Base-by-base conservation (phyloP, 306 rosid species). In the Clitoria ternatea region DNA sequence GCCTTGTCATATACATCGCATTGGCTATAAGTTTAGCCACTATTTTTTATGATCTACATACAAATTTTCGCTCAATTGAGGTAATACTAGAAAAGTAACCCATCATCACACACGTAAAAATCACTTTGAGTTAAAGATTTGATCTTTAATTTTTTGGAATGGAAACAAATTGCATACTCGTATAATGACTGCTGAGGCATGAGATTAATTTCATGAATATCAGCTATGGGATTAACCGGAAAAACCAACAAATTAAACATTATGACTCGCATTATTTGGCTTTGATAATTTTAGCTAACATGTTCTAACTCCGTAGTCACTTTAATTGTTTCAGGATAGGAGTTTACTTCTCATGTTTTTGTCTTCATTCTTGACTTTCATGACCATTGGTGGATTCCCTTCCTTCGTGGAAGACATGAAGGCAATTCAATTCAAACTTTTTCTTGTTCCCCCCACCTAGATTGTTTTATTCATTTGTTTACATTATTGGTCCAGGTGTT, bases 371-470 rank as follows among this genome's bases (percentile, higher is more conserved):
- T 29, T 91, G 1, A 91, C 92, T 50, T 91, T 91, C 82, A 91
- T 91, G 97, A 82, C 88, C 36, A 87, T 91, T 18, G 96, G 96
- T 24, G 97, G 96, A 53, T 91, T 91, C 72, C 92, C 92, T 65
- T 91, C 97, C 32, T 91, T 85, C 79, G 96, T 91, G 11, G 96
- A 91, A 44, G 97, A 88, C 61, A 85, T 88, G 96, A 86, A 91
- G 92, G 92, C 88, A 12, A 66, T 61, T 47, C 39, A 22, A 37
- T 47, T 61, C n/a, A 22, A 59, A 4, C 3, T 5, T 32, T 15
- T 12, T 5, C 27, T 22, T 44, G 24, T 45, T 55, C 3, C 5
- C 5, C n/a, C 0, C 32, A 22, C n/a, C n/a, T n/a, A n/a, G n/a
- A 22, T 26, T 45, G 2, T 42, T 12, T 22, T 14, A 63, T 64